Evolutionary conservation across 164 flowering plant species (phyloP).

Genomic region (Magnolia changhungtana): DNA sequence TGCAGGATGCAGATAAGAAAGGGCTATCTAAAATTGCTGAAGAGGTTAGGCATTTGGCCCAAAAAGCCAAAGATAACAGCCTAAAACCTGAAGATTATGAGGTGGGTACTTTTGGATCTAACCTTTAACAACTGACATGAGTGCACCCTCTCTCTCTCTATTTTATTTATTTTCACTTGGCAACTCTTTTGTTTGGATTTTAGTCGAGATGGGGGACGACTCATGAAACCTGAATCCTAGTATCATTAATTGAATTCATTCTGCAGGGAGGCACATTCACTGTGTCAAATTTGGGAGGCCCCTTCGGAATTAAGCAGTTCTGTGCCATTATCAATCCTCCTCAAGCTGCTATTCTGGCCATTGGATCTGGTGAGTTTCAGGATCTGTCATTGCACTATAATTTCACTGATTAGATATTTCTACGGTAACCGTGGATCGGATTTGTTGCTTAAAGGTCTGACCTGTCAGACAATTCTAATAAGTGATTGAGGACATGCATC

Average conservation of each 20-base stretch:
- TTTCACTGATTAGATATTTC: neutral
- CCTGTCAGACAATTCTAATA: neutral
- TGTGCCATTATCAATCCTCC: slow-evolving; percentile 96
- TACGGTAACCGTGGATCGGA: neutral
- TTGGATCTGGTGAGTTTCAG: slow-evolving; percentile 73
- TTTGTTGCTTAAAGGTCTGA: neutral
- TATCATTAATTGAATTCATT: slow-evolving; percentile 17
- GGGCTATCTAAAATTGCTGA: slow-evolving; percentile 77
- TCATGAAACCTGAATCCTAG: too few species aligned
- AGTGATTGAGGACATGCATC: neutral
- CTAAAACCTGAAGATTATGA: slow-evolving; percentile 95
- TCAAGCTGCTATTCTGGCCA: slow-evolving; percentile 94
- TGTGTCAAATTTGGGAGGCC: slow-evolving; percentile 92
- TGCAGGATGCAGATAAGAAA: slow-evolving; percentile 96
- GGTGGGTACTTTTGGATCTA: slow-evolving; percentile 32
- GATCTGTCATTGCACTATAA: neutral
- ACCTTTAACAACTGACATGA: neutral
- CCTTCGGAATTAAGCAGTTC: slow-evolving; percentile 87
- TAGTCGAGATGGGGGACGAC: too few species aligned
- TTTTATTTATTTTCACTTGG: neutral
- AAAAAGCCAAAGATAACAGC: slow-evolving; percentile 87
- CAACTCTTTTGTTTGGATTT: too few species aligned
- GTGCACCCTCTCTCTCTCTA: too few species aligned
- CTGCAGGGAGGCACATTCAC: slow-evolving; percentile 95
- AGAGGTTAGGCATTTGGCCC: slow-evolving; percentile 82